A percentile compares a stretch with the other conserved stretches of the same genome.
Evolutionary conservation across 257 asterid genomes (phyloP).

Genomic region (Plectranthus barbatus): DNA sequence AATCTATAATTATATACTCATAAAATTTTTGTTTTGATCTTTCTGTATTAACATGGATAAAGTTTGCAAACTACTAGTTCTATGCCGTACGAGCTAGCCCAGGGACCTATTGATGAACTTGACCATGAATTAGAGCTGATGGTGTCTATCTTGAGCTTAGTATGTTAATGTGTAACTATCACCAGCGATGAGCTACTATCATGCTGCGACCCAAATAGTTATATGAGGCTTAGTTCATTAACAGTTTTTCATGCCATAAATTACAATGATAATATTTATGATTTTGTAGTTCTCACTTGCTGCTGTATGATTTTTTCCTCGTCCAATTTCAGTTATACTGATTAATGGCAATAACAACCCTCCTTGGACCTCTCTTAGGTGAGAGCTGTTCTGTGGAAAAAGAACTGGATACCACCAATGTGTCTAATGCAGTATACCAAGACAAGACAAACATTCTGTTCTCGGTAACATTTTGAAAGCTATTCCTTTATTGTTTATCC

Average conservation of each 20-base stretch:
- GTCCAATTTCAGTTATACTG: not conserved
- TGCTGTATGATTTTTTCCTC: not conserved
- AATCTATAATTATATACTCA: not conserved
- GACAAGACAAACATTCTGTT: constrained; percentile 94
- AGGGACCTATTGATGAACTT: not conserved
- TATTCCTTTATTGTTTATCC: constrained; percentile 17
- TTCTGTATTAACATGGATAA: not conserved
- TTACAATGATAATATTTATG: not conserved
- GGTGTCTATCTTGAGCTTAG: not conserved
- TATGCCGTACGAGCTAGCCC: not conserved
- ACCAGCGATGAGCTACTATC: not conserved
- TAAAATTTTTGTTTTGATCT: not conserved
- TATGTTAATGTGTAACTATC: not conserved
- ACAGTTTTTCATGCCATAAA: not conserved
- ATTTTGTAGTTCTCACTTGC: not conserved
- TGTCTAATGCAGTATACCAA: constrained; percentile 93
- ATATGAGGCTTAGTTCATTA: not conserved
- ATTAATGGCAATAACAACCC: constrained; percentile 15
- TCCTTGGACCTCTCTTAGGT: constrained; percentile 46
- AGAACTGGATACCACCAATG: constrained; percentile 65
- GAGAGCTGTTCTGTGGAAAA: constrained; percentile 98
- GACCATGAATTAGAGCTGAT: not conserved
- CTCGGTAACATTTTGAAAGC: constrained; percentile 58
- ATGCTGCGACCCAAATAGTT: not conserved
- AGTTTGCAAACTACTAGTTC: not conserved